Evolutionary conservation across 1,139 yeast species (phyloP).

Genomic region (Casaregolazyma suthepensis): DNA sequence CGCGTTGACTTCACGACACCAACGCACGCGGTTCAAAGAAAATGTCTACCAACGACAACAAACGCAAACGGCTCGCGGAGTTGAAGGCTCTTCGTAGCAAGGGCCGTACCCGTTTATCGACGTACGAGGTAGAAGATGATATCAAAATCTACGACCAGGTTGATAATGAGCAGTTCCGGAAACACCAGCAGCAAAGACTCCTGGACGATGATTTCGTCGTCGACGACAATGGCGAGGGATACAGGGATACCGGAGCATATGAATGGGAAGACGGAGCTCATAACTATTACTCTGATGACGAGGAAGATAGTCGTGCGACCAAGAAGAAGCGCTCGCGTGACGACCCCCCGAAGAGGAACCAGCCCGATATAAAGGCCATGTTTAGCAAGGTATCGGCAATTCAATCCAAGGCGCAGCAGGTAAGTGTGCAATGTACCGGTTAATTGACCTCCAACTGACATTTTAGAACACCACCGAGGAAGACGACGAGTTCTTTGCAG

Average conservation of each 20-base stretch:
- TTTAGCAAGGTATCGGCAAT: conserved; percentile 23
- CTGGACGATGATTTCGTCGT: conserved; percentile 90
- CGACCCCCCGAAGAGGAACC: conserved; percentile 12
- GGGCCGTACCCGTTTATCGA: conserved; percentile 22
- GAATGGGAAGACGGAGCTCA: conserved; percentile 67
- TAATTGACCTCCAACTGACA: conserved; percentile 4
- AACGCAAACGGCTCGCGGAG: conserved; percentile 14
- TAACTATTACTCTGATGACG: conserved; percentile 51
- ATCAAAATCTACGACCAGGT: conserved; percentile 76
- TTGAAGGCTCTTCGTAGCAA: conserved; percentile 19
- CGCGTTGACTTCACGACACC: conserved; percentile 5
- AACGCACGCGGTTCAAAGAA: not conserved
- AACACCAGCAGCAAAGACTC: conserved; percentile 71
- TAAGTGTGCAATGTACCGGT: conserved; percentile 6
- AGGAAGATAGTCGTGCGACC: conserved; percentile 32
- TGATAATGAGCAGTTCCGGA: conserved; percentile 71
- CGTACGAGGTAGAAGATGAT: conserved; percentile 23
- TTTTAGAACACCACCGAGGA: conserved; percentile 19
- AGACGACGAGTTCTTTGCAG: conserved; percentile 29
- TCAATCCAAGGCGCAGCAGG: conserved; percentile 12
- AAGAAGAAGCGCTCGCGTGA: conserved; percentile 26
- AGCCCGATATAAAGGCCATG: conserved; percentile 23
- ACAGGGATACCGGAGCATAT: conserved; percentile 86
- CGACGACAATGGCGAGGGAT: conserved; percentile 86
- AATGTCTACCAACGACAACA: conserved; percentile 7